These are phyloP conservation scores for Cyclotella cryptica DNA, from an alignment of 108 stramenopile species.

Conservation along the genomic window DNA sequence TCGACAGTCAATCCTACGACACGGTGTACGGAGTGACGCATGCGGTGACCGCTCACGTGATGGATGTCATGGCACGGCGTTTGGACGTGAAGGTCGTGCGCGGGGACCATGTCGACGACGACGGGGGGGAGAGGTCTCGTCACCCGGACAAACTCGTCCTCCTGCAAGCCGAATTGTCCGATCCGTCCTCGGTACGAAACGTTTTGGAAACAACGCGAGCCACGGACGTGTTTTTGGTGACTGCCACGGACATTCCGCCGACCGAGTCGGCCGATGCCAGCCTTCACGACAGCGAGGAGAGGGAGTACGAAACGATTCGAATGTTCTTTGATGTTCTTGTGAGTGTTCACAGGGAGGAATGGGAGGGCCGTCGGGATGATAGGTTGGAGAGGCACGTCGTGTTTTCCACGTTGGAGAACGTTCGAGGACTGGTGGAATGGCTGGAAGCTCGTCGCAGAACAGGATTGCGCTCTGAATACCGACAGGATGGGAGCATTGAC, in stretches of 20 bases:
- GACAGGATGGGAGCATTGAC: background rate
- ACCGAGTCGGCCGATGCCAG: conserved; percentile 33
- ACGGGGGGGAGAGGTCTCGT: too few relatives aligned
- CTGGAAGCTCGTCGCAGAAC: conserved; percentile 18
- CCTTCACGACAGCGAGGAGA: conserved; percentile 48
- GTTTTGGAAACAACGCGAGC: conserved; percentile 35
- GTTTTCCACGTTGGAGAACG: conserved; percentile 63
- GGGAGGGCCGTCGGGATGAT: conserved; percentile 12
- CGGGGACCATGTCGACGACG: conserved; percentile 8
- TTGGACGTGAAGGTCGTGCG: conserved; percentile 18
- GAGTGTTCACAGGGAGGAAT: conserved; percentile 44
- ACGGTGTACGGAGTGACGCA: conserved; percentile 64
- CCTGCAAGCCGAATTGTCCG: conserved; percentile 15
- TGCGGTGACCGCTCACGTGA: conserved; percentile 5
- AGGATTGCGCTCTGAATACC: too few relatives aligned
- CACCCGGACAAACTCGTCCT: conserved; percentile 7
- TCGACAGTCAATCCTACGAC: conserved; percentile 40
- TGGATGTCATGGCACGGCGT: conserved; percentile 33
- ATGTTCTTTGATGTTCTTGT: conserved; percentile 52
- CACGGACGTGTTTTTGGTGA: conserved; percentile 60
- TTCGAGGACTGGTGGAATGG: conserved; percentile 49
- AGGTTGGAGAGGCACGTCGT: conserved; percentile 53
- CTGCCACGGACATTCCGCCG: conserved; percentile 61
- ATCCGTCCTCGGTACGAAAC: conserved; percentile 9
- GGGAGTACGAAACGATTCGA: conserved; percentile 58